These are phyloP conservation scores for Durotheca rogersii DNA, from an alignment of 495 filamentous ascomycete species.

Conservation along the genomic window DNA sequence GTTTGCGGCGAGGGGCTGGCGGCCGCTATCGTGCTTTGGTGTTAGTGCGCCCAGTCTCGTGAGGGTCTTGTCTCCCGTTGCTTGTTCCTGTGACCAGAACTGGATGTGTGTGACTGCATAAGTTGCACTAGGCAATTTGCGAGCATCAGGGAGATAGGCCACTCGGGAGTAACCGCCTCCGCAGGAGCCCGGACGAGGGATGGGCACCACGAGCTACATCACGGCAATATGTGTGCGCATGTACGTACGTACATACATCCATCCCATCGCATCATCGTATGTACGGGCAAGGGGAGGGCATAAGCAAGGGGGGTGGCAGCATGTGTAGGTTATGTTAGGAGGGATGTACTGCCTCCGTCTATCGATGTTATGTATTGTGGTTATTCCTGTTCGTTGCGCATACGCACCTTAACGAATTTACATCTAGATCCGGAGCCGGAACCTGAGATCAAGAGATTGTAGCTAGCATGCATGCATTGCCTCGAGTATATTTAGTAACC, in stretches of 20 bases:
- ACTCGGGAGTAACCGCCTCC: conserved; percentile 31
- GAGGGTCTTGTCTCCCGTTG: conserved; percentile 20
- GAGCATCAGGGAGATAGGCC: conserved; percentile 21
- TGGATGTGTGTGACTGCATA: conserved; percentile 40
- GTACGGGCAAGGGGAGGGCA: no score
- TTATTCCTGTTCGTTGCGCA: no score
- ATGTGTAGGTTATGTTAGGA: no score
- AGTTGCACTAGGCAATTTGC: conserved; percentile 32
- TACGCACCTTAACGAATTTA: no score
- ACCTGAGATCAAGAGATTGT: no score
- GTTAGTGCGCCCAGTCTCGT: conserved; percentile 33
- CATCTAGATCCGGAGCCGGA: no score
- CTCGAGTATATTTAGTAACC: no score
- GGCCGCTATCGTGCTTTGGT: conserved; percentile 17
- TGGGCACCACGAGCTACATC: conserved; percentile 15
- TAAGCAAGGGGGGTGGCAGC: no score
- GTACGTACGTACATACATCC: not conserved
- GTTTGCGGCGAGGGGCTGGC: conserved; percentile 8
- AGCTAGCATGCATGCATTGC: no score
- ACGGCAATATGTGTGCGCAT: conserved; percentile 6
- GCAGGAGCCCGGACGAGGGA: conserved; percentile 12
- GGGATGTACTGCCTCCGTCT: no score
- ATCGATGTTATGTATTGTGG: no score
- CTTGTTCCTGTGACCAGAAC: conserved; percentile 34
- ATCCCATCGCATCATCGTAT: no score